Conservation (phyloP, 2,329 filamentous ascomycete species). For the Gyromitra esculenta region DNA sequence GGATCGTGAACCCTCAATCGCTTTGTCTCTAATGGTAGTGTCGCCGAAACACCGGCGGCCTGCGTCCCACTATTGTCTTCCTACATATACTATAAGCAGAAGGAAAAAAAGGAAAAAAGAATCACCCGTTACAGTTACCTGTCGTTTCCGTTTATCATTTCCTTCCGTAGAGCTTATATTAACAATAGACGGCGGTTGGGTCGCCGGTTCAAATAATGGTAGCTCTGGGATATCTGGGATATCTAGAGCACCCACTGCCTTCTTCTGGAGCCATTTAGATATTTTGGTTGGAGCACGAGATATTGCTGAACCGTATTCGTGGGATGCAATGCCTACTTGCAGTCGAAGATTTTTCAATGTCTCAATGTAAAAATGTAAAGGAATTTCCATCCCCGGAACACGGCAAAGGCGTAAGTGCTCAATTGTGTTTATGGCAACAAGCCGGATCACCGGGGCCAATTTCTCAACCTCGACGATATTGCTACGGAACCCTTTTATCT, state of each 20-base stretch:
- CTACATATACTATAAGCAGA: slow-evolving; percentile 26
- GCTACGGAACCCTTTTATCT: slow-evolving; percentile 43
- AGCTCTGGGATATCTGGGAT: slow-evolving; percentile 48
- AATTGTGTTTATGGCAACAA: slow-evolving; percentile 53
- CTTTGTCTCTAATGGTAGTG: slow-evolving; percentile 39
- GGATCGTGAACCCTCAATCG: slow-evolving; percentile 41
- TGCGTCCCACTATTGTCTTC: slow-evolving; percentile 31
- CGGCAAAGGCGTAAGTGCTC: slow-evolving; percentile 53
- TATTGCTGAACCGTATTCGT: slow-evolving; percentile 41
- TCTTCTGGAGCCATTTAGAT: slow-evolving; percentile 43
- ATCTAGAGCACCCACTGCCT: slow-evolving; percentile 38
- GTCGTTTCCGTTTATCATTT: slow-evolving; percentile 50
- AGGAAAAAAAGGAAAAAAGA: slow-evolving; percentile 11
- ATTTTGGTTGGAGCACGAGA: slow-evolving; percentile 30
- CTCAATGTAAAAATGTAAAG: slow-evolving; percentile 44
- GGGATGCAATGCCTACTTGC: slow-evolving; percentile 37
- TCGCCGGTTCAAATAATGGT: slow-evolving; percentile 40
- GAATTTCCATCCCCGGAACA: slow-evolving; percentile 28
- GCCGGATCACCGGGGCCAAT: slow-evolving; percentile 52
- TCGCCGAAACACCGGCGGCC: slow-evolving; percentile 12
- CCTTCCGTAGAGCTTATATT: slow-evolving; percentile 17
- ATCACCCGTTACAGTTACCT: slow-evolving; percentile 48
- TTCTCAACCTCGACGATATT: slow-evolving; percentile 49
- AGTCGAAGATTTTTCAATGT: slow-evolving; percentile 50
- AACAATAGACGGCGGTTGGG: slow-evolving; percentile 17